Evolutionary conservation across 768 basidiomycete genomes (phyloP).

Genomic region (Zangia roseola): DNA sequence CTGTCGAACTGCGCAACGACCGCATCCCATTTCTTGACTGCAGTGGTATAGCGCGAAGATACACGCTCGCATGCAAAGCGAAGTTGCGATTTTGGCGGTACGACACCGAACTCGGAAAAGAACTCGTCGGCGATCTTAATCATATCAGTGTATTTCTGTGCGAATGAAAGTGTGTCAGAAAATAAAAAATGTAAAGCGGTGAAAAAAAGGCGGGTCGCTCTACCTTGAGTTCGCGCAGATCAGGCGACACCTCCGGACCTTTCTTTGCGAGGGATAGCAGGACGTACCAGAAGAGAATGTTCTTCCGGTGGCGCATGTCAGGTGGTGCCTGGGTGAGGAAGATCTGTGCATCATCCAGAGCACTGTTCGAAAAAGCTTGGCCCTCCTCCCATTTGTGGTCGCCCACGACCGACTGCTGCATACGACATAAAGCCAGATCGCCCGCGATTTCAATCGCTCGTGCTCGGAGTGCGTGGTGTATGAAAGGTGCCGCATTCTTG

Average conservation of each 20-base stretch:
- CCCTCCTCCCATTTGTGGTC: conserved; percentile 56
- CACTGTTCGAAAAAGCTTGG: conserved; percentile 58
- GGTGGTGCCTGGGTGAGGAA: conserved; percentile 57
- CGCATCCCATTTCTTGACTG: conserved; percentile 45
- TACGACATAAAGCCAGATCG: conserved; percentile 46
- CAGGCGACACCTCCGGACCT: conserved; percentile 45
- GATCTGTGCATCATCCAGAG: conserved; percentile 55
- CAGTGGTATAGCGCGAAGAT: conserved; percentile 42
- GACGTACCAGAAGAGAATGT: conserved; percentile 57
- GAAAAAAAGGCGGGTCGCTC: not conserved
- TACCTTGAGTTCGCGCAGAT: conserved; percentile 53
- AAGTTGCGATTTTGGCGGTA: conserved; percentile 48
- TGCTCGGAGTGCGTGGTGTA: conserved; percentile 56
- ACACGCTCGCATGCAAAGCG: conserved; percentile 52
- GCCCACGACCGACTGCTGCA: conserved; percentile 39
- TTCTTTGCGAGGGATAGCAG: conserved; percentile 49
- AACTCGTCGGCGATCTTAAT: conserved; percentile 54
- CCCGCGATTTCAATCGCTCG: conserved; percentile 61
- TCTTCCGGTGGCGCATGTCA: conserved; percentile 58
- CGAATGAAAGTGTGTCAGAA: too few species aligned
- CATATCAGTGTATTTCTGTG: conserved; percentile 37
- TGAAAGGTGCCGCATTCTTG: conserved; percentile 51
- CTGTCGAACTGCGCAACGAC: conserved; percentile 39
- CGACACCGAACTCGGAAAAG: conserved; percentile 40
- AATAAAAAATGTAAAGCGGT: not conserved